phyloP scores from a whole-genome alignment of 768 basidiomycete species.

The Pulveroboletus sp. region DNA sequence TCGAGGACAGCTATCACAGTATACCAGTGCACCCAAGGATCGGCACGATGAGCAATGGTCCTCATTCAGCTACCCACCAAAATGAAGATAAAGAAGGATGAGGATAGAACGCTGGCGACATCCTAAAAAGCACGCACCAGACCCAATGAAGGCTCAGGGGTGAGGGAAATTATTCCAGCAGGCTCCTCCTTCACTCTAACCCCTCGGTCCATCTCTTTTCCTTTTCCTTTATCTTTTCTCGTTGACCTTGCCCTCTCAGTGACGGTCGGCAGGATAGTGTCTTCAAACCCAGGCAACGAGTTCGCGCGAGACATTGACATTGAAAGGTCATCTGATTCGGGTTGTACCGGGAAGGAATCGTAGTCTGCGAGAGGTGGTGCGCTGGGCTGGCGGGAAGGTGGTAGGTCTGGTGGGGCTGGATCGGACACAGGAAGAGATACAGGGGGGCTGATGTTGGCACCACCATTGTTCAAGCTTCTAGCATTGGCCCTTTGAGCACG shows the following conservation, averaged over 20 bases:
- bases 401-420: slow-evolving; percentile 38
- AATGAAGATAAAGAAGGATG: slow-evolving; percentile 4
- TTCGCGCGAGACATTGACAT: slow-evolving; percentile 60
- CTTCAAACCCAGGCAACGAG: slow-evolving; percentile 37
- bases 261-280: slow-evolving; percentile 13
- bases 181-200: slow-evolving; percentile 46
- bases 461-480: slow-evolving; percentile 51
- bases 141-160: slow-evolving; percentile 31
- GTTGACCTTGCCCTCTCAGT: slow-evolving; percentile 25
- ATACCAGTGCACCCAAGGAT: slow-evolving; percentile 79
- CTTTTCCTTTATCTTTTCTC: slow-evolving; percentile 46
- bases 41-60: slow-evolving; percentile 85
- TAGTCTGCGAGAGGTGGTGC: slow-evolving; percentile 44
- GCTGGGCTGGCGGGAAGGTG: slow-evolving; percentile 34
- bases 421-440: slow-evolving; percentile 26
- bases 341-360: slow-evolving; percentile 46
- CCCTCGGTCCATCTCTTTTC: slow-evolving; percentile 36
- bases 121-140: slow-evolving; percentile 31
- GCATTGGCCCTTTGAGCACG: slow-evolving; percentile 72
- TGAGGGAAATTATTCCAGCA: slow-evolving; percentile 30
- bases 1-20: slow-evolving; percentile 95
- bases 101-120: slow-evolving; percentile 12
- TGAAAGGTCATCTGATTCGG: slow-evolving; percentile 54
- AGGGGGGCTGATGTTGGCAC: slow-evolving; percentile 33
- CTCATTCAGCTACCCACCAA: slow-evolving; percentile 50